Percentiles rank a stretch among this genome's conserved stretches.
Evolutionary conservation across 164 flowering plant genomes (phyloP).

Genomic region (Liquidambar formosana): DNA sequence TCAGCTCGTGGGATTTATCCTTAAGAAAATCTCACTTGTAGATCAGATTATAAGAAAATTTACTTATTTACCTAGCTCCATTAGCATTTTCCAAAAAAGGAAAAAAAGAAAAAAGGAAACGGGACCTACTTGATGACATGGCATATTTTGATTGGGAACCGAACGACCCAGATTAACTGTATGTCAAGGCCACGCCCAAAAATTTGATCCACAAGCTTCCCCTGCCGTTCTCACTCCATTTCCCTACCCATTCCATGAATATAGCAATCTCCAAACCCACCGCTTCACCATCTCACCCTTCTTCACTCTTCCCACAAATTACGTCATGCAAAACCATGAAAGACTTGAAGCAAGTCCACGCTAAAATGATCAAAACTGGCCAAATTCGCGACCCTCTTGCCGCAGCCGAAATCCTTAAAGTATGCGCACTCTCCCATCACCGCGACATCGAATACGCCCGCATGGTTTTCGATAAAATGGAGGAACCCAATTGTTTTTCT

Average conservation of each 20-base stretch:
- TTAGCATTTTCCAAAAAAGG: too few species aligned
- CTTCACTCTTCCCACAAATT: constrained; percentile 35
- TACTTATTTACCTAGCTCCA: too few species aligned
- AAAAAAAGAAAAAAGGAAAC: too few species aligned
- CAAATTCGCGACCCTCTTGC: constrained; percentile 49
- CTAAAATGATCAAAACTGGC: constrained; percentile 50
- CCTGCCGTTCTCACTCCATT: not conserved
- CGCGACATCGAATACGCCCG: constrained; percentile 38
- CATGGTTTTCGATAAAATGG: constrained; percentile 36
- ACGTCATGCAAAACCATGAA: constrained; percentile 39
- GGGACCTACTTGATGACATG: not conserved
- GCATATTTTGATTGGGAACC: not conserved
- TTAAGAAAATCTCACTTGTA: too few species aligned
- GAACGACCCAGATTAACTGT: not conserved
- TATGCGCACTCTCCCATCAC: constrained; percentile 26
- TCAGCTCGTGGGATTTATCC: too few species aligned
- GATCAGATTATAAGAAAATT: too few species aligned
- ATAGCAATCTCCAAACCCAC: constrained; percentile 11
- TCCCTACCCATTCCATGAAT: constrained; percentile 2
- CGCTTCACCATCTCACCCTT: constrained; percentile 26
- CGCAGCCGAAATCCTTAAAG: constrained; percentile 49
- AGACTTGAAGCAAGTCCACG: constrained; percentile 56
- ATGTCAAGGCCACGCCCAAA: not conserved
- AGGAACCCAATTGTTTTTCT: constrained; percentile 49
- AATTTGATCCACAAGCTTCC: not conserved